Evolutionary conservation across 208 protist species (phyloP).

Genomic region (Wallacemonas collosoma): DNA sequence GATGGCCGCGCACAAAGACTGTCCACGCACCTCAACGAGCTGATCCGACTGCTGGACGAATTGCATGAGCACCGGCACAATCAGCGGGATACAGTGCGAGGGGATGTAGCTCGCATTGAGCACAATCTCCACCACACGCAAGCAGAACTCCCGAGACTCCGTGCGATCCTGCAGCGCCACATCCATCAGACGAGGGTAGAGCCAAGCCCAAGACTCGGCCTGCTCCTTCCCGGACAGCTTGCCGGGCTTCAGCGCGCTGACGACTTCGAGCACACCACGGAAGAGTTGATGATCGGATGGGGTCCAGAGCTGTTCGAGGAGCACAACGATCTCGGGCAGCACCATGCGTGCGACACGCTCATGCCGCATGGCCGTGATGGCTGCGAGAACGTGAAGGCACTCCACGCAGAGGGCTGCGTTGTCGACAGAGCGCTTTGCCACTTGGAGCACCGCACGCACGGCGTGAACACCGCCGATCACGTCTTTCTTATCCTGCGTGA

Average conservation of each 20-base stretch:
- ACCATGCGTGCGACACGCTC: slow-evolving; percentile 84
- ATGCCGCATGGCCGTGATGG: slow-evolving; percentile 80
- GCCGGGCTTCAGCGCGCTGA: slow-evolving; percentile 87
- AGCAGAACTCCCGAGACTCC: slow-evolving; percentile 83
- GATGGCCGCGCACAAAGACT: slow-evolving; percentile 81
- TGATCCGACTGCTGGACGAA: slow-evolving; percentile 87
- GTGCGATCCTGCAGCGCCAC: slow-evolving; percentile 87
- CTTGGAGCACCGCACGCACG: slow-evolving; percentile 77
- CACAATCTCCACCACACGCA: slow-evolving; percentile 89
- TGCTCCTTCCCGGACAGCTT: slow-evolving; percentile 91
- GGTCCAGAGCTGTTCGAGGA: slow-evolving; percentile 88
- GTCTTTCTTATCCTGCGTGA: slow-evolving; percentile 81
- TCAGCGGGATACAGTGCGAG: slow-evolving; percentile 85
- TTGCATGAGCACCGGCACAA: slow-evolving; percentile 86
- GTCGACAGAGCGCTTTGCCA: slow-evolving; percentile 75
- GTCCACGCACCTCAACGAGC: slow-evolving; percentile 81
- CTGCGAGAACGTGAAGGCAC: slow-evolving; percentile 82
- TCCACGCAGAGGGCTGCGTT: slow-evolving; percentile 82
- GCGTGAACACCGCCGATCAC: slow-evolving; percentile 83
- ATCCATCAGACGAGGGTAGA: slow-evolving; percentile 90
- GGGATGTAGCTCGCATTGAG: slow-evolving; percentile 89
- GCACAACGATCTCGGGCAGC: slow-evolving; percentile 88
- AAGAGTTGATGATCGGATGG: slow-evolving; percentile 83
- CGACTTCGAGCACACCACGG: slow-evolving; percentile 82
- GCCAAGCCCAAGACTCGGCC: slow-evolving; percentile 88